Percentiles rank a stretch among this genome's conserved stretches.
Conservation (phyloP, 1,284 basidiomycete genomes). For the Heterobasidion parviporum region DNA sequence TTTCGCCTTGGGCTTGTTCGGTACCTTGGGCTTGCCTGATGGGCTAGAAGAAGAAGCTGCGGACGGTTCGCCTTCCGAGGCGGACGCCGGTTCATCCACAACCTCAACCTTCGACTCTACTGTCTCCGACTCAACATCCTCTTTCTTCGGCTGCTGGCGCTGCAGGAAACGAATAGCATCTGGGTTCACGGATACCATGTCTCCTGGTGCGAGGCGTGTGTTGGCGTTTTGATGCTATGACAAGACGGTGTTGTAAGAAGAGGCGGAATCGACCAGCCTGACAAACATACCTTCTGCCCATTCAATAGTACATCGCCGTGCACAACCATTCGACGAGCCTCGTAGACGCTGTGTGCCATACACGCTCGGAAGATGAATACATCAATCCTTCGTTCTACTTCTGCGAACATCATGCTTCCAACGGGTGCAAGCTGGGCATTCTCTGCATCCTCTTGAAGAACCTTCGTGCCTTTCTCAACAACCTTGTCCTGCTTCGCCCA, state of each 20-base stretch:
- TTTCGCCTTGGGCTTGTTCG: background rate
- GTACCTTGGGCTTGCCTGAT: background rate
- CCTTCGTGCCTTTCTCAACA: slow-evolving; percentile 36
- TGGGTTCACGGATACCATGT: slow-evolving; percentile 89
- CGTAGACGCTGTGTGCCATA: slow-evolving; percentile 86
- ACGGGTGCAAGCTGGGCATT: slow-evolving; percentile 58
- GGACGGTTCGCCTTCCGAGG: background rate
- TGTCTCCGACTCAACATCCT: slow-evolving; percentile 2
- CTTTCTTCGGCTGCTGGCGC: slow-evolving; percentile 13
- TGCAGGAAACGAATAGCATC: slow-evolving; percentile 73
- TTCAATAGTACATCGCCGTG: slow-evolving; percentile 89
- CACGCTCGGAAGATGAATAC: slow-evolving; percentile 89
- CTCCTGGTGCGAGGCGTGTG: slow-evolving; percentile 88
- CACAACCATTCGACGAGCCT: slow-evolving; percentile 80
- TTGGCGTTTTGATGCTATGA: slow-evolving; percentile 77
- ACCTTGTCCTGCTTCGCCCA: slow-evolving; percentile 45
- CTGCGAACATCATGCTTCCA: slow-evolving; percentile 85
- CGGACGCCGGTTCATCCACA: background rate
- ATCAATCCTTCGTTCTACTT: slow-evolving; percentile 93
- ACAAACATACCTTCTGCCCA: slow-evolving; percentile 69
- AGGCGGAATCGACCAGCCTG: background rate
- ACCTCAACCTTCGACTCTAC: slow-evolving; percentile 1
- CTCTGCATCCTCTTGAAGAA: slow-evolving; percentile 38
- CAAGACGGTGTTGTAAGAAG: background rate
- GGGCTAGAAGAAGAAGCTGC: background rate